Evolutionary conservation across 2,329 filamentous ascomycete genomes (phyloP), one percentile per base, ranked within the genome.

Genomic region (Myriosclerotinia duriaeana): DNA sequence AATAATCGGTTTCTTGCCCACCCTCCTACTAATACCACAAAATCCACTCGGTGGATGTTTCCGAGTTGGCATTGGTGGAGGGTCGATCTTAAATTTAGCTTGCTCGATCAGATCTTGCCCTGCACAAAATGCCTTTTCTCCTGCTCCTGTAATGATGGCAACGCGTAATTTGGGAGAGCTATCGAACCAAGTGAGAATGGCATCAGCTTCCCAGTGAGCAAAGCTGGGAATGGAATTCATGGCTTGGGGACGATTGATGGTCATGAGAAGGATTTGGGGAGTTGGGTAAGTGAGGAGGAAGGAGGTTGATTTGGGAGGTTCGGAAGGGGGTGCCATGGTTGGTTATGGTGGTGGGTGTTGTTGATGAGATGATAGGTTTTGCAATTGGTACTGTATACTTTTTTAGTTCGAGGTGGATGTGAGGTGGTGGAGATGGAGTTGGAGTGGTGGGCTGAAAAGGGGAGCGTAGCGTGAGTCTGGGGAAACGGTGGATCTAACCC

Each of bases 1-100:
- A 52, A 94, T 83, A 68, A 94, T 82, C 7, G 91, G 91, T 74
- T 94, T 94, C 77, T 85, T 87, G 56, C 89, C 89, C 15, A 78
- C 76, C 38, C 90, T 82, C 71, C 90, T 87, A 68, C 86, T 87
- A 42, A 92, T 79, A 0, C 86, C 89, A 50, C 85, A 87, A 68
- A 91, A 89, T 2, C 89, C 89, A 2, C 64, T 64, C 1, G 72
- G 61, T 11, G 74, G 74, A 66, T 76, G 74, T 20, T 68, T 65
- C 9, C 12, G 78, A 1, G 79, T 73, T 0, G 78, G 64, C 36
- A 54, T 40, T 36, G 68, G 65, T 22, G 68, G 65, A 4, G 73
- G 74, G 1, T 70, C 67, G 40, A 74, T 72, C 69, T 83, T 82
- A 66, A 79, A 77, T 11, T 77, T 76, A 66, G 83, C 79, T 85